A percentile compares a stretch with the other conserved stretches of the same genome.
These are phyloP conservation scores for Ceratocystis cacaofunesta DNA, from an alignment of 2,329 filamentous ascomycete genomes.

Conservation along the genomic window DNA sequence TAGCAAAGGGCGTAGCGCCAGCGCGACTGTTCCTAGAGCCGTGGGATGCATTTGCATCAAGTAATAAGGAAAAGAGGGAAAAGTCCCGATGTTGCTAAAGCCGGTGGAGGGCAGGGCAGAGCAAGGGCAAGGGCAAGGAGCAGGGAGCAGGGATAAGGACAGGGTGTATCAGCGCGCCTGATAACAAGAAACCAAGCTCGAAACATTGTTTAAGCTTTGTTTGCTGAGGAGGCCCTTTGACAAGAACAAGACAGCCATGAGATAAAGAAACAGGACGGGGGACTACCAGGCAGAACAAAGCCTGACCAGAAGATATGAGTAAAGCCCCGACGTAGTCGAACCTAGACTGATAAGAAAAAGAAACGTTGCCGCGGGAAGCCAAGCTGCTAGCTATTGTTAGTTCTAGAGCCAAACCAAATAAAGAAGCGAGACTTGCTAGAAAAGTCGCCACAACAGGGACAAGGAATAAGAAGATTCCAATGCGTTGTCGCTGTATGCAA, in stretches of 20 bases:
- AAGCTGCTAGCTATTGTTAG: background rate
- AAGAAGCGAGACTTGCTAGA: too few relatives aligned
- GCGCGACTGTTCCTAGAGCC: background rate
- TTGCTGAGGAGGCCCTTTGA: background rate
- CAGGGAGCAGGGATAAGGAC: too few relatives aligned
- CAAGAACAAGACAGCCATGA: background rate
- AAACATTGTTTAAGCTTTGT: background rate
- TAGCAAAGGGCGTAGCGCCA: background rate
- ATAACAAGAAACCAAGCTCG: background rate
- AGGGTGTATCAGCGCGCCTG: background rate
- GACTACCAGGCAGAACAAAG: background rate
- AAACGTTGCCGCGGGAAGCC: background rate
- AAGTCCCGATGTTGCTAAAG: too few relatives aligned
- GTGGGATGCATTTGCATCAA: background rate
- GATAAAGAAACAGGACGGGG: background rate
- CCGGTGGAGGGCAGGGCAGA: too few relatives aligned
- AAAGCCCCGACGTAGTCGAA: background rate
- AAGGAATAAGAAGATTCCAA: too few relatives aligned
- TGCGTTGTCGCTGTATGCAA: too few relatives aligned
- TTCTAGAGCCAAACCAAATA: too few relatives aligned
- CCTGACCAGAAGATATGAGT: background rate
- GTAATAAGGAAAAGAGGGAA: background rate
- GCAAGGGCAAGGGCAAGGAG: too few relatives aligned
- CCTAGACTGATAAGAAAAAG: background rate
- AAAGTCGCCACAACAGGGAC: too few relatives aligned